Conservation (phyloP, 2,329 filamentous ascomycete genomes). For the Geoglossum cookeanum region DNA sequence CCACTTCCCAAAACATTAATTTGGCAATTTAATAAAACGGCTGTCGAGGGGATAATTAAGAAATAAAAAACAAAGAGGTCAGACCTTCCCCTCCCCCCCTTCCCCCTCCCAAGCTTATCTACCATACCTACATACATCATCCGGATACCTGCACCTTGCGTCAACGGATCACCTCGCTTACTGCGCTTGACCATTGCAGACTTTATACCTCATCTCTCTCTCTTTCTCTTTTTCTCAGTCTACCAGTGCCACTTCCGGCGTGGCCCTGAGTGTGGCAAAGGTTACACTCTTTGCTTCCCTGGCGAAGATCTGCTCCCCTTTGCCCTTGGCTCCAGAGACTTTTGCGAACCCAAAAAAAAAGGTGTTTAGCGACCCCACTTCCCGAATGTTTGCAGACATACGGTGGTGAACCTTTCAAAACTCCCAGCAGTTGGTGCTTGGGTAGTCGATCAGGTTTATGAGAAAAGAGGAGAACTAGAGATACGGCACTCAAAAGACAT, state of each 20-base stretch:
- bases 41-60: neutral
- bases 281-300: neutral
- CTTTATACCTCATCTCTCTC: neutral
- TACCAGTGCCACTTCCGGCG: neutral
- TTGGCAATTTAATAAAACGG: neutral
- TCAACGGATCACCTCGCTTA: neutral
- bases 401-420: neutral
- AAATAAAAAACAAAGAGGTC: neutral
- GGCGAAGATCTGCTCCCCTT: neutral
- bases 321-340: neutral
- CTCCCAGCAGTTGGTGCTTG: neutral
- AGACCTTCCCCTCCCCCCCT: neutral
- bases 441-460: neutral
- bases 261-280: neutral
- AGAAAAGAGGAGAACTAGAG: neutral
- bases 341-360: neutral
- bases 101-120: neutral
- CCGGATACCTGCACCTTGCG: neutral
- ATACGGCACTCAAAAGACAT: neutral
- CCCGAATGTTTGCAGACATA: neutral
- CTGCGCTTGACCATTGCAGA: constrained; percentile 1
- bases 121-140: neutral
- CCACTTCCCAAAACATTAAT: neutral
- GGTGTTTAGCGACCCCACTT: neutral
- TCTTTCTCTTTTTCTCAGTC: neutral